Evolutionary conservation across 2,329 filamentous ascomycete genomes (phyloP).

Genomic region (Keithomyces neogunnii): DNA sequence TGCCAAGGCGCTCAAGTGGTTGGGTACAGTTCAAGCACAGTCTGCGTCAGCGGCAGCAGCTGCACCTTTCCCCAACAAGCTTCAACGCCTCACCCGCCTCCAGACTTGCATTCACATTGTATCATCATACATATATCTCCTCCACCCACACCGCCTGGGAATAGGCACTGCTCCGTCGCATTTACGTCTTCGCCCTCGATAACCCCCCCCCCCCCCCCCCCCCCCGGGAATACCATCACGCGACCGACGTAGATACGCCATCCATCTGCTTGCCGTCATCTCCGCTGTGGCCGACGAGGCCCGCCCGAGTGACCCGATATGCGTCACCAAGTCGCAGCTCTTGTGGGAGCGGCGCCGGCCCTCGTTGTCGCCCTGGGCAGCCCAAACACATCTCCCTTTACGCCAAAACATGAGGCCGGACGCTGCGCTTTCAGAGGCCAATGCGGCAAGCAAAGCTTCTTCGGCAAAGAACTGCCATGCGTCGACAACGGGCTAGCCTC

Average conservation of each 20-base stretch:
- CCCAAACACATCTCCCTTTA: constrained; percentile 24
- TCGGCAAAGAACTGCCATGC: constrained; percentile 83
- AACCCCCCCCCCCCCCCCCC: too few relatives aligned
- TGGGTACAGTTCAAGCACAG: too few relatives aligned
- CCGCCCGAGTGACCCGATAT: constrained; percentile 13
- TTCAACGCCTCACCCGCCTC: not conserved
- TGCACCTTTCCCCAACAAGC: not conserved
- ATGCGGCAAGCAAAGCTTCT: constrained; percentile 85
- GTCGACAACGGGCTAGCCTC: constrained; percentile 80
- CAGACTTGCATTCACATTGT: not conserved
- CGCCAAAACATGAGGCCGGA: constrained; percentile 70
- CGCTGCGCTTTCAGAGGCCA: constrained; percentile 86
- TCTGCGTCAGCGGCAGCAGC: not conserved
- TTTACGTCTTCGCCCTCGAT: not conserved
- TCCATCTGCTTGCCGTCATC: not conserved
- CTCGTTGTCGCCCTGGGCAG: constrained; percentile 16
- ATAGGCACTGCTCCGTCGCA: not conserved
- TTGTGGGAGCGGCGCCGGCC: constrained; percentile 22
- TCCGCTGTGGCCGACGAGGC: constrained; percentile 5
- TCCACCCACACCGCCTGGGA: not conserved
- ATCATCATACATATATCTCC: not conserved
- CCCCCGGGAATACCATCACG: too few relatives aligned
- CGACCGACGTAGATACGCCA: too few relatives aligned
- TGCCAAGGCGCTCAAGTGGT: too few relatives aligned
- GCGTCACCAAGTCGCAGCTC: constrained; percentile 22